phyloP scores from a whole-genome alignment of 2,329 filamentous ascomycete genomes.

The Aspergillus ustus region DNA sequence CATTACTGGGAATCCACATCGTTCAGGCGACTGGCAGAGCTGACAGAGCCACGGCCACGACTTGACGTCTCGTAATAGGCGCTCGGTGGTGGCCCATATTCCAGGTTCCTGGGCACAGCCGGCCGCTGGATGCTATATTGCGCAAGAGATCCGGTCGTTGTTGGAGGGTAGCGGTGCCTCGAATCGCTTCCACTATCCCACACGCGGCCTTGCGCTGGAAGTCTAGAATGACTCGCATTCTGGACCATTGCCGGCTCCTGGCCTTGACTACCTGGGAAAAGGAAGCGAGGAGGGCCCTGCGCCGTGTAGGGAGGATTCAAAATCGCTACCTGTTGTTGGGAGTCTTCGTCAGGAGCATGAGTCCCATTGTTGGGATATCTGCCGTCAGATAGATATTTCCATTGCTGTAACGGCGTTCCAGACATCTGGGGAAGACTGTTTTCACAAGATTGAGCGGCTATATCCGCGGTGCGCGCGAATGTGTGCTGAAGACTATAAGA shows the following conservation, averaged over 20 bases:
- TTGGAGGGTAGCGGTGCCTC: slow-evolving; percentile 29
- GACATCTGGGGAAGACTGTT: slow-evolving; percentile 36
- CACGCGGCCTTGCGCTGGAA: slow-evolving; percentile 23
- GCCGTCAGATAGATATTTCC: slow-evolving; percentile 31
- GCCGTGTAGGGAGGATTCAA: slow-evolving; percentile 24
- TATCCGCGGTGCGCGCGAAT: slow-evolving; percentile 13
- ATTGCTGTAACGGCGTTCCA: slow-evolving; percentile 34
- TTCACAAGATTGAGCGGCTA: not conserved
- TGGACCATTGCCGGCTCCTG: slow-evolving; percentile 25
- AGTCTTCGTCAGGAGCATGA: slow-evolving; percentile 22
- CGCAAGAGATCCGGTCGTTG: slow-evolving; percentile 23
- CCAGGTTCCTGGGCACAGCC: slow-evolving; percentile 19
- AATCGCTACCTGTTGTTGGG: slow-evolving; percentile 19
- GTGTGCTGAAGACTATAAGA: not conserved
- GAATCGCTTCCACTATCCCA: slow-evolving; percentile 26
- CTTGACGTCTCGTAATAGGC: slow-evolving; percentile 29
- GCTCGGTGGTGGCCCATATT: slow-evolving; percentile 23
- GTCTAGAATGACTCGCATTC: slow-evolving; percentile 19
- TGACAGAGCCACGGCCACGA: slow-evolving; percentile 30
- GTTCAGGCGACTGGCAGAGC: slow-evolving; percentile 30
- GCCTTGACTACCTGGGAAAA: slow-evolving; percentile 23
- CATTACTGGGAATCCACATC: slow-evolving; percentile 41
- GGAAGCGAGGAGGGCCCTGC: slow-evolving; percentile 33
- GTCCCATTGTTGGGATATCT: slow-evolving; percentile 26
- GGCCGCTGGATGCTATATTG: slow-evolving; percentile 27